Evolutionary conservation across 148 eudicot genomes (phyloP).

Genomic region (Persicaria tinctoria): DNA sequence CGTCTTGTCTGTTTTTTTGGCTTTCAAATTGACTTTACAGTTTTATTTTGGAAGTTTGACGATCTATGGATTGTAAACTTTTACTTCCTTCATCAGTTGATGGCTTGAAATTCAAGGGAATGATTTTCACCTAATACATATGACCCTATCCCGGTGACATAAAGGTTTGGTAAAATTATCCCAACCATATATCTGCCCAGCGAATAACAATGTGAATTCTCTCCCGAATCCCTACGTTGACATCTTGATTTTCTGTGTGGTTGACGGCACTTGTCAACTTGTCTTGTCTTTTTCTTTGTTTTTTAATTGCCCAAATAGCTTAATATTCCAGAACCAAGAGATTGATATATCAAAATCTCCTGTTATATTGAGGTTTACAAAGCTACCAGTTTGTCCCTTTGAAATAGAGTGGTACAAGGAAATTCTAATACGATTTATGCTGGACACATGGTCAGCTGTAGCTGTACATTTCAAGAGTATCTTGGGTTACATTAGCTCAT

Average conservation of each 20-base stretch:
- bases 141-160: background rate
- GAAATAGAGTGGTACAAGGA: background rate
- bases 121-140: conserved; percentile 10
- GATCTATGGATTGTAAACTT: background rate
- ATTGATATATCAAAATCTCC: background rate
- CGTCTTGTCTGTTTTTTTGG: background rate
- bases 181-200: conserved; percentile 10
- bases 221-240: background rate
- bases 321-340: background rate
- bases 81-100: background rate
- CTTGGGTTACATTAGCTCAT: background rate
- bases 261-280: background rate
- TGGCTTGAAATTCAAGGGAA: conserved; percentile 7
- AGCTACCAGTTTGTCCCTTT: background rate
- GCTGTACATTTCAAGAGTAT: background rate
- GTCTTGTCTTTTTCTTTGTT: background rate
- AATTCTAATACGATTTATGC: background rate
- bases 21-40: background rate
- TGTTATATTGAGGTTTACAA: background rate
- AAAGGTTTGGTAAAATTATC: conserved; percentile 8
- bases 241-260: background rate
- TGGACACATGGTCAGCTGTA: background rate
- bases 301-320: background rate
- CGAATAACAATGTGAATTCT: background rate
- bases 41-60: background rate